A percentile compares a stretch with the other conserved stretches of the same genome.
Conservation (phyloP, 1,284 basidiomycete genomes). For the Gyrodon tennesseensis region DNA sequence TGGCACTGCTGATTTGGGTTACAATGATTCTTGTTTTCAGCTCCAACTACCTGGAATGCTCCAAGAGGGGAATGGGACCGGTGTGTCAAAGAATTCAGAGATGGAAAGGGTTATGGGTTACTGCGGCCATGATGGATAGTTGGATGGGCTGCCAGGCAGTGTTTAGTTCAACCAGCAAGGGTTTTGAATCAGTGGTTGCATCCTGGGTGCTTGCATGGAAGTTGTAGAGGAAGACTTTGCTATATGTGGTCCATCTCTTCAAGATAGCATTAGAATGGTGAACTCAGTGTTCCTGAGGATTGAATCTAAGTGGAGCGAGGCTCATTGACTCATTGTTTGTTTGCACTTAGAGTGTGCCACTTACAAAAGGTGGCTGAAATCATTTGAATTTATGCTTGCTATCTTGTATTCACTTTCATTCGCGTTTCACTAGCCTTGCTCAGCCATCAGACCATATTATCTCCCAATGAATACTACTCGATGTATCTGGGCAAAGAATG, state of each 20-base stretch:
- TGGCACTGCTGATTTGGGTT: not conserved
- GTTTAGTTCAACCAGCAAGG: too few species aligned
- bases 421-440: too few species aligned
- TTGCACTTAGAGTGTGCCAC: conserved; percentile 3
- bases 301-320: too few species aligned
- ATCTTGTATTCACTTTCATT: too few species aligned
- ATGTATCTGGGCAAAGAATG: too few species aligned
- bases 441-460: too few species aligned
- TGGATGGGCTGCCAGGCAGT: not conserved
- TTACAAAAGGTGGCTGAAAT: conserved; percentile 5
- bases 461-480: too few species aligned
- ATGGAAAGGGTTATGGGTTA: too few species aligned
- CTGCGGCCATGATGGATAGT: not conserved
- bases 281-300: too few species aligned
- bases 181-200: conserved; percentile 10
- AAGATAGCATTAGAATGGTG: not conserved
- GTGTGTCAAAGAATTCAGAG: too few species aligned
- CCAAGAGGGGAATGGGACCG: not conserved
- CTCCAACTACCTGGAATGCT: too few species aligned
- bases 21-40: not conserved
- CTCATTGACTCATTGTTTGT: conserved; percentile 9
- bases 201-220: not conserved
- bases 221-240: not conserved
- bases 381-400: too few species aligned
- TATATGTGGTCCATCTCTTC: not conserved